A percentile compares a stretch with the other conserved stretches of the same genome.
Evolutionary conservation across 2,329 filamentous ascomycete genomes (phyloP).

Genomic region (Sporothrix pseudoabietina): DNA sequence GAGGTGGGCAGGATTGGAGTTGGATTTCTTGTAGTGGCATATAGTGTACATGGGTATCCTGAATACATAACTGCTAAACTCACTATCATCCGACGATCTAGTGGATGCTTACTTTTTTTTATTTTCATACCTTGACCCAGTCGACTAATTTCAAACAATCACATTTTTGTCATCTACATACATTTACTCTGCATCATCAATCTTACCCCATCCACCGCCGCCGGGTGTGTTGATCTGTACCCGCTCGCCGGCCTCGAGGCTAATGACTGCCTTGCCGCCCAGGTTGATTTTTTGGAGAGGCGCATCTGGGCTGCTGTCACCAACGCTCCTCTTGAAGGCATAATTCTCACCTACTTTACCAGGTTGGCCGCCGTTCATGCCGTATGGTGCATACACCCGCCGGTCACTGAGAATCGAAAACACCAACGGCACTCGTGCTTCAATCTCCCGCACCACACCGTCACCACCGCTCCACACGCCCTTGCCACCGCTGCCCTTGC

Average conservation of each 20-base stretch:
- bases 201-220: background rate
- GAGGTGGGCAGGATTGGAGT: background rate
- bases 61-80: no score
- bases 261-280: constrained; percentile 60
- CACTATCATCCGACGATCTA: no score
- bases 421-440: constrained; percentile 75
- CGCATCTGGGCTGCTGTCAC: constrained; percentile 25
- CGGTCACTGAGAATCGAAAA: constrained; percentile 77
- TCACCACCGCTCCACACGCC: constrained; percentile 50
- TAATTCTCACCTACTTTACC: constrained; percentile 78
- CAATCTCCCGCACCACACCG: constrained; percentile 76
- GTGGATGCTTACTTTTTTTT: no score
- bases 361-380: constrained; percentile 78
- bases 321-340: constrained; percentile 64
- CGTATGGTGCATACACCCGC: constrained; percentile 75
- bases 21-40: background rate
- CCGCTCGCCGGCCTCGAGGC: constrained; percentile 75
- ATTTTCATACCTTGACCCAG: no score
- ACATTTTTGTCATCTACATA: no score
- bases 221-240: constrained; percentile 48
- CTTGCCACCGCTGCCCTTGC: constrained; percentile 55
- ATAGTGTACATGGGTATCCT: no score
- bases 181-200: background rate
- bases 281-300: constrained; percentile 61
- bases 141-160: no score